phyloP scores from a whole-genome alignment of 2,329 filamentous ascomycete species.

The Hawksworthiomyces lignivorus region DNA sequence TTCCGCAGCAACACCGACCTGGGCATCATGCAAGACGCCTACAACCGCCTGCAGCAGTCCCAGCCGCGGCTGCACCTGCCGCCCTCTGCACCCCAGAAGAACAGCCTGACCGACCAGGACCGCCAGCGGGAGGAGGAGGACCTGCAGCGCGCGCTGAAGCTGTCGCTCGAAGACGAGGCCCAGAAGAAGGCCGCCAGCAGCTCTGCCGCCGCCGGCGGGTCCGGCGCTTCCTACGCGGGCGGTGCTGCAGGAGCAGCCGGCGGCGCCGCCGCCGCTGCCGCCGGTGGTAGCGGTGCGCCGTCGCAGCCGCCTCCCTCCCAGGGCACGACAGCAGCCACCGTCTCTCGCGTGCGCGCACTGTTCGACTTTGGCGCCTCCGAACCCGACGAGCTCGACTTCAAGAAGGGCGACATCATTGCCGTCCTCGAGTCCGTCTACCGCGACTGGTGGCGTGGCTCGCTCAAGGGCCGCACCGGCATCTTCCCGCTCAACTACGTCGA shows the following conservation, averaged over 20 bases:
- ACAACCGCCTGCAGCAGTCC: constrained; percentile 71
- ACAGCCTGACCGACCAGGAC: constrained; percentile 80
- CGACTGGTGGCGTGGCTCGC: constrained; percentile 97
- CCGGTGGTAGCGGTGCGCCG: constrained; percentile 41
- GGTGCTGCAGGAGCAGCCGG: neutral
- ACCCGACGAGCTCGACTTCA: constrained; percentile 88
- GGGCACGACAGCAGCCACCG: constrained; percentile 90
- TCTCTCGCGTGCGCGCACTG: constrained; percentile 85
- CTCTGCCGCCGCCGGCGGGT: constrained; percentile 27
- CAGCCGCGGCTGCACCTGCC: constrained; percentile 78
- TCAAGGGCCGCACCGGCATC: constrained; percentile 91
- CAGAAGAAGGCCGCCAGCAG: constrained; percentile 36
- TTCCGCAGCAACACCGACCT: constrained; percentile 83
- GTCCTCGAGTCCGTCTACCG: constrained; percentile 98
- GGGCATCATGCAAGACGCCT: constrained; percentile 96
- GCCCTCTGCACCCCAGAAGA: constrained; percentile 89
- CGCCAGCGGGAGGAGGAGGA: constrained; percentile 95
- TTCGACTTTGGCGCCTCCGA: constrained; percentile 95
- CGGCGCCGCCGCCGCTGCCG: constrained; percentile 28
- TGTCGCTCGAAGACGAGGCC: constrained; percentile 85
- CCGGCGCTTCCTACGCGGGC: constrained; percentile 15
- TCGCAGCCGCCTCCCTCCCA: constrained; percentile 34
- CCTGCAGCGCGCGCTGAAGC: constrained; percentile 86
- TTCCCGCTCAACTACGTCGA: constrained; percentile 99
- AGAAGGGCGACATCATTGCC: constrained; percentile 94